These are phyloP conservation scores for Piromyces sp. DNA, from an alignment of 192 early-diverging fungal genomes.

Conservation along the genomic window DNA sequence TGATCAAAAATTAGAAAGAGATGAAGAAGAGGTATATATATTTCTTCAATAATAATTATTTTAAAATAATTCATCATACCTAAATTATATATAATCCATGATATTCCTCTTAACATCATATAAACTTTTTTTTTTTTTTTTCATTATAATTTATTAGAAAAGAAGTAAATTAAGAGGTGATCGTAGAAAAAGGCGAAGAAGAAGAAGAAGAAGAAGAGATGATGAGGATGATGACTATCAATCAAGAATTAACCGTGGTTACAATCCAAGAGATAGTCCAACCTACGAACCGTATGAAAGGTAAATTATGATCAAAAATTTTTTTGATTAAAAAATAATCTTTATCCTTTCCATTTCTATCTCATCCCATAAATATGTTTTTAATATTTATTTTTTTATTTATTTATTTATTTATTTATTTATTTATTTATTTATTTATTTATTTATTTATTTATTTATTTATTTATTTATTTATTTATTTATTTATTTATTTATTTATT, in stretches of 20 bases:
- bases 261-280: neutral
- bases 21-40: neutral
- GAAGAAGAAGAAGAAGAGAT: neutral
- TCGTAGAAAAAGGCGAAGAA: neutral
- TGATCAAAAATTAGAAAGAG: neutral
- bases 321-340: too few relatives aligned
- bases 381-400: neutral
- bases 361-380: neutral
- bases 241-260: neutral
- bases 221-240: neutral
- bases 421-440: neutral
- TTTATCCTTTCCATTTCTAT: too few relatives aligned
- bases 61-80: too few relatives aligned
- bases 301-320: neutral
- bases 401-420: neutral
- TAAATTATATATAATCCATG: too few relatives aligned
- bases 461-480: neutral
- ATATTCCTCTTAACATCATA: too few relatives aligned
- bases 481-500: neutral
- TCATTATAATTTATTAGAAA: neutral
- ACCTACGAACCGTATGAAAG: neutral
- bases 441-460: neutral
- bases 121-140: too few relatives aligned
- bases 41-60: too few relatives aligned
- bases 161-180: neutral